Base-by-base conservation (phyloP, 164 flowering plant species). In the Taxillus chinensis region DNA sequence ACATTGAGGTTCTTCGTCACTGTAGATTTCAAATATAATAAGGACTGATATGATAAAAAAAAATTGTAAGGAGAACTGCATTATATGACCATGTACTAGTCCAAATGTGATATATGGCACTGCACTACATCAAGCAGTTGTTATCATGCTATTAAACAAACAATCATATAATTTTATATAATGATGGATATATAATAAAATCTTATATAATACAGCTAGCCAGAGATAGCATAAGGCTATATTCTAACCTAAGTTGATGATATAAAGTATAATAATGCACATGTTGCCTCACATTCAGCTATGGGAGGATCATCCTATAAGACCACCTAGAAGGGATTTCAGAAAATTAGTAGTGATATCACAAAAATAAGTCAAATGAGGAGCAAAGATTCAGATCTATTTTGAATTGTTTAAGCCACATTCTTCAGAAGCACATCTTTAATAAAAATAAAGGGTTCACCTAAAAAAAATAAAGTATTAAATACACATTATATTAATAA, bases 381-480 rank as follows among this genome's bases (percentile, higher is more conserved):
- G 5, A 71, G 45, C 54, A 12, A 60, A 54, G 46, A n/a, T 27
- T 45, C 42, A 49, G 67, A 62, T 40, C 57, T 8, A 89, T n/a
- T 95, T 86, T 92, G 95, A 71, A 92, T 83, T 62, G 87, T 82
- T 70, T 79, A 83, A 50, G 95, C 96, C 61, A 86, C 86, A 68
- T 78, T 73, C 80, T 82, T 86, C 75, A 85, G 58, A 56, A 92
- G 90, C 52, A 96, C 98, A 77, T 87, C 96, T 79, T 92, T 96
- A 75, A 87, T 92, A 69, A 92, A 92, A 64, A 92, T 85, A 59
- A 90, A 82, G 3, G 98, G 98, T 73, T 92, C 95, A 64, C 95
- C 95, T 92, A 77, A 57, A 77, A 65, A 55, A 66, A 68, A 51
- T 51, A 14, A 51, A 51, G 5, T 5, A 14, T 5, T 5, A 51